phyloP scores from a whole-genome alignment of 2,329 filamentous ascomycete species.

The Aotearoamyces nothofagi region DNA sequence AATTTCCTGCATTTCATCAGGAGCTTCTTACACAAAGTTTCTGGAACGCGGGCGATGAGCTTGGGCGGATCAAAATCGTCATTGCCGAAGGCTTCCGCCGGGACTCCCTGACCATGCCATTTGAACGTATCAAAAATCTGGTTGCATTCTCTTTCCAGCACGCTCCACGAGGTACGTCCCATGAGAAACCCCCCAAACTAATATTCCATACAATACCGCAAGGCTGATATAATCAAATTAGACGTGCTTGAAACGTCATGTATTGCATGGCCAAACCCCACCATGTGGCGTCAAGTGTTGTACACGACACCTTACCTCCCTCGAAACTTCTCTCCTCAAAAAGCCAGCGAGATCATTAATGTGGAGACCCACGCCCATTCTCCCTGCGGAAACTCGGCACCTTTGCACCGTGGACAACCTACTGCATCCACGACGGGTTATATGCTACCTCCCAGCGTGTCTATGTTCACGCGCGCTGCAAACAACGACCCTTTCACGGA shows the following conservation, averaged over 20 bases:
- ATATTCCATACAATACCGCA: no score
- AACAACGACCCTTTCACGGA: slow-evolving; percentile 26
- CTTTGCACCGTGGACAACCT: slow-evolving; percentile 8
- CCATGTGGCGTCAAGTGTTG: slow-evolving; percentile 46
- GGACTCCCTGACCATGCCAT: slow-evolving; percentile 32
- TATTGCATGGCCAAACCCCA: slow-evolving; percentile 67
- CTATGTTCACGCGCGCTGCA: slow-evolving; percentile 15
- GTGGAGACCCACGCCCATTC: slow-evolving; percentile 48
- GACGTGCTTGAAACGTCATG: slow-evolving; percentile 57
- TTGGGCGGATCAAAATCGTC: slow-evolving; percentile 62
- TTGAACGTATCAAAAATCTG: slow-evolving; percentile 56
- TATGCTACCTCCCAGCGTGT: slow-evolving; percentile 9
- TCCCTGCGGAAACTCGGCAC: slow-evolving; percentile 26
- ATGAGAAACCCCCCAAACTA: no score
- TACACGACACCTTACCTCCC: slow-evolving; percentile 19
- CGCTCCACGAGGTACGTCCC: slow-evolving; percentile 56
- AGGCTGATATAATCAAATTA: no score
- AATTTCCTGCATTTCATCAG: slow-evolving; percentile 57
- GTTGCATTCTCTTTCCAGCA: slow-evolving; percentile 76
- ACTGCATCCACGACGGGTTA: slow-evolving; percentile 17
- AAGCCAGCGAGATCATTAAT: slow-evolving; percentile 26
- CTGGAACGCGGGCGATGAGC: slow-evolving; percentile 56
- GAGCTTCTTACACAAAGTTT: slow-evolving; percentile 53
- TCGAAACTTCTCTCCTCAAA: slow-evolving; percentile 17
- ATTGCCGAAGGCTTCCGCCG: slow-evolving; percentile 58